Evolutionary conservation across 2,329 filamentous ascomycete species (phyloP), one percentile per base, ranked within the genome.

Genomic region (Elsinoe arachidis): DNA sequence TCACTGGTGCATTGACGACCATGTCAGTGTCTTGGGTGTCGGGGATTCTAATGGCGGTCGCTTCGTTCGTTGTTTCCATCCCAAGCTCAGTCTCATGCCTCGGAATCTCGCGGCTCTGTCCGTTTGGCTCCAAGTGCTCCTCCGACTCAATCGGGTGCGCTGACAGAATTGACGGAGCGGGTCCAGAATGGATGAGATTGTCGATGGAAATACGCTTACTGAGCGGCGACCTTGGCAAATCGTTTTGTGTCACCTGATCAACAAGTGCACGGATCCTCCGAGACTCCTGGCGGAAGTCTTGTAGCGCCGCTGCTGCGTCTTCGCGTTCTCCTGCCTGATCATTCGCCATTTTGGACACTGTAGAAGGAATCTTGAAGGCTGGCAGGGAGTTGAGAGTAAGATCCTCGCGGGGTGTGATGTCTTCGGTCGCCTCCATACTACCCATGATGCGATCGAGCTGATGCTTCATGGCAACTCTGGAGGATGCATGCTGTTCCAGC

Each of bases 201-300:
- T 35, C 49, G 10, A 53, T 53, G 6, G 49, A 53, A 1, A 53
- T 37, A 21, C 49, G 49, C n/a, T 53, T 53, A n/a, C 17, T 35
- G 33, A 37, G 14, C 6, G 34, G 19, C n/a, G 49, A 15, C 15
- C 17, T 23, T 38, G 33, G 11, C 35, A 26, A 14, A n/a, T 35
- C 7, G 17, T 37, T 9, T 5, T 34, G 17, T 5, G 11, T 34
- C 14, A 15, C 26, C 26, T 4, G 9, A 30, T 30, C 26, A 30
- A 30, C 26, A 30, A 30, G 26, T 30, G 5, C 9, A 30, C 26
- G 26, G 26, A 30, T 30, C 26, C 26, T 30, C 26, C 26, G 26
- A 11, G 21, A 46, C 41, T 46, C 19, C 5, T 19, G 19, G 17
- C 21, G 21, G 19, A 46, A 46, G 19, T 46, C 41, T 14, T 46